phyloP scores from a whole-genome alignment of 768 basidiomycete genomes.

The Termitomyces sp. region DNA sequence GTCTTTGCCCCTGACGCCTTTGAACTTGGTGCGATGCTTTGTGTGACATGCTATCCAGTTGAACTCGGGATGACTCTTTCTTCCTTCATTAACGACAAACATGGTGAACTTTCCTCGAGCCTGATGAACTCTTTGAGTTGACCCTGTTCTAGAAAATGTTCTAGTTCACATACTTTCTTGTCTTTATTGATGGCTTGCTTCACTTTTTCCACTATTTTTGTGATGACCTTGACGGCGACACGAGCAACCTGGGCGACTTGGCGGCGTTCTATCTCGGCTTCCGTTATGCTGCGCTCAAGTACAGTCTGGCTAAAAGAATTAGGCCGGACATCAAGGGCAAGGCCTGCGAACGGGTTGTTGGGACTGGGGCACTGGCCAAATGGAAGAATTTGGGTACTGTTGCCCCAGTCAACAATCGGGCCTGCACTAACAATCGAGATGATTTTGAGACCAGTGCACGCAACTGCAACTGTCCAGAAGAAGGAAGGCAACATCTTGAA shows the following conservation, averaged over 20 bases:
- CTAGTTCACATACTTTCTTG: constrained; percentile 1
- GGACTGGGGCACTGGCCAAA: background rate
- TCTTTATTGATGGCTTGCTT: constrained; percentile 5
- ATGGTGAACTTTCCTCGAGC: constrained; percentile 6
- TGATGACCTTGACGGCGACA: constrained; percentile 2
- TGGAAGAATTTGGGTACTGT: constrained; percentile 1
- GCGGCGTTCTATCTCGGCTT: constrained; percentile 6
- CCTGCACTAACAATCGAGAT: background rate
- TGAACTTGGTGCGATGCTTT: constrained; percentile 14
- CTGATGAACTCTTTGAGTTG: background rate
- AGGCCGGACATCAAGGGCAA: background rate
- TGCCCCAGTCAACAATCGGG: background rate
- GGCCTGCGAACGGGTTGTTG: constrained; percentile 7
- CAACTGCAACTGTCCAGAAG: background rate
- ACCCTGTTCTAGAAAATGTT: background rate
- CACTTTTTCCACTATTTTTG: constrained; percentile 1
- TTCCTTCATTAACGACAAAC: constrained; percentile 4
- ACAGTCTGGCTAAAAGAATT: background rate
- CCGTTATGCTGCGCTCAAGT: background rate
- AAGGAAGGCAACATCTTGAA: constrained; percentile 6
- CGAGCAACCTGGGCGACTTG: background rate
- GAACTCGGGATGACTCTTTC: constrained; percentile 1
- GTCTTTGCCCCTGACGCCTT: constrained; percentile 16
- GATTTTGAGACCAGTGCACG: constrained; percentile 1
- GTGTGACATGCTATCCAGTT: constrained; percentile 19